These are phyloP conservation scores for Heritiera littoralis DNA, from an alignment of 345 rosid genomes.

Conservation along the genomic window DNA sequence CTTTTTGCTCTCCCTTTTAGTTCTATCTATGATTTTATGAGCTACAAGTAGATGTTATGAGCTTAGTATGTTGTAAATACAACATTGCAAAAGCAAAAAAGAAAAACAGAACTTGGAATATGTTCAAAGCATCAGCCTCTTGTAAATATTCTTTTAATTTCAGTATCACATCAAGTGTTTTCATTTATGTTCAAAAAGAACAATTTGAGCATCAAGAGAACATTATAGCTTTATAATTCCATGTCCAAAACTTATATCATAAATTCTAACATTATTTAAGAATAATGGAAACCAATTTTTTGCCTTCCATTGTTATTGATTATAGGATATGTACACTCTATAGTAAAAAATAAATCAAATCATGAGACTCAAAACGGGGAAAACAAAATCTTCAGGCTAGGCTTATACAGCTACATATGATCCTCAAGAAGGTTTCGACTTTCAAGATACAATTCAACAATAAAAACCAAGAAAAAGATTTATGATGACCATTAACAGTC, in stretches of 20 bases:
- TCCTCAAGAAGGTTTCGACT: too few relatives aligned
- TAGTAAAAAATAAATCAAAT: too few relatives aligned
- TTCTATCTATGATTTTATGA: constrained; percentile 9
- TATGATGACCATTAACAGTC: not conserved
- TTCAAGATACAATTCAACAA: not conserved
- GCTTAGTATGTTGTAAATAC: constrained; percentile 1
- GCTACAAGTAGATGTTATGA: not conserved
- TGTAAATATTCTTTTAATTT: constrained; percentile 3
- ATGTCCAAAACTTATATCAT: not conserved
- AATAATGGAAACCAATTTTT: too few relatives aligned
- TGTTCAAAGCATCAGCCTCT: constrained; percentile 6
- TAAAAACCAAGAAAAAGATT: not conserved
- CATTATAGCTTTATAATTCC: not conserved
- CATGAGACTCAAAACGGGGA: too few relatives aligned
- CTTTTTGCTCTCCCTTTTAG: not conserved
- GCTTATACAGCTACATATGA: too few relatives aligned
- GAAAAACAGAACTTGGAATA: not conserved
- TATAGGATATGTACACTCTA: too few relatives aligned
- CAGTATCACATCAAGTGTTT: constrained; percentile 1
- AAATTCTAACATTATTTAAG: too few relatives aligned
- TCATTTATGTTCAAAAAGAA: not conserved
- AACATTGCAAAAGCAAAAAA: constrained; percentile 6
- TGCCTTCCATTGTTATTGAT: too few relatives aligned
- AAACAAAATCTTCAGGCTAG: too few relatives aligned
- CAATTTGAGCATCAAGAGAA: not conserved